Evolutionary conservation across 2,329 filamentous ascomycete species (phyloP).

Genomic region (Diaporthe destruens): DNA sequence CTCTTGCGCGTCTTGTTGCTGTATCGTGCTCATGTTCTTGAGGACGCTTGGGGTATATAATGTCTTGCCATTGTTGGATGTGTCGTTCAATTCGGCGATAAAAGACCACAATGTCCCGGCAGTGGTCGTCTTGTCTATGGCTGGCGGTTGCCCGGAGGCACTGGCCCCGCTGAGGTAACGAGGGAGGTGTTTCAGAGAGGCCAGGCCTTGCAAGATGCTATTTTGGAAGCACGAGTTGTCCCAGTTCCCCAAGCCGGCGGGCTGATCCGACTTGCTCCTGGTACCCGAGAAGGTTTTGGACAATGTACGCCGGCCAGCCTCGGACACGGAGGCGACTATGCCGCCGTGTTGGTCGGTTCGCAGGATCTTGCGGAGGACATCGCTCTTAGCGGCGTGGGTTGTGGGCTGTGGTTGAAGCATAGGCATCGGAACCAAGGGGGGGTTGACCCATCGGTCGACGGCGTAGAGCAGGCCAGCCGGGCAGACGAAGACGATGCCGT

Average conservation of each 20-base stretch:
- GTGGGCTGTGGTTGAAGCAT: slow-evolving; percentile 54
- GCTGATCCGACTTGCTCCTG: slow-evolving; percentile 59
- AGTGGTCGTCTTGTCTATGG: slow-evolving; percentile 48
- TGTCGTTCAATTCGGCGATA: slow-evolving; percentile 77
- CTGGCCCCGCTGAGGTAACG: slow-evolving; percentile 70
- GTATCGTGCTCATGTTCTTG: slow-evolving; percentile 94
- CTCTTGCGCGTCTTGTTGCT: slow-evolving; percentile 97
- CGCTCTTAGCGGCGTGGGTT: slow-evolving; percentile 71
- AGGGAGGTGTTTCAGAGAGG: slow-evolving; percentile 78
- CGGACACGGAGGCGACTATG: slow-evolving; percentile 69
- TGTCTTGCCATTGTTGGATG: slow-evolving; percentile 77
- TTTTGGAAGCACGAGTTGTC: slow-evolving; percentile 99
- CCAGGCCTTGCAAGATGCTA: slow-evolving; percentile 88
- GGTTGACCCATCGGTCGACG: slow-evolving; percentile 67
- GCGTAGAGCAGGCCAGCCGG: slow-evolving; percentile 70
- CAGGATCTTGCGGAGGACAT: slow-evolving; percentile 73
- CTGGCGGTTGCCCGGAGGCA: slow-evolving; percentile 18
- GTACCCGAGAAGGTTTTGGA: slow-evolving; percentile 63
- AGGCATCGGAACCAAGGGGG: slow-evolving; percentile 56
- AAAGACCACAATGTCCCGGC: slow-evolving; percentile 71
- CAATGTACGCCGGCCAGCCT: slow-evolving; percentile 68
- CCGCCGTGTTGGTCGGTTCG: slow-evolving; percentile 67
- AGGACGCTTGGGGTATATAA: slow-evolving; percentile 86
- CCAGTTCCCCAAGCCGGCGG: slow-evolving; percentile 84
- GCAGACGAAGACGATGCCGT: slow-evolving; percentile 67